Evolutionary conservation across 139 green algal genomes (phyloP).

Genomic region (Protoeuglena noctilucae): DNA sequence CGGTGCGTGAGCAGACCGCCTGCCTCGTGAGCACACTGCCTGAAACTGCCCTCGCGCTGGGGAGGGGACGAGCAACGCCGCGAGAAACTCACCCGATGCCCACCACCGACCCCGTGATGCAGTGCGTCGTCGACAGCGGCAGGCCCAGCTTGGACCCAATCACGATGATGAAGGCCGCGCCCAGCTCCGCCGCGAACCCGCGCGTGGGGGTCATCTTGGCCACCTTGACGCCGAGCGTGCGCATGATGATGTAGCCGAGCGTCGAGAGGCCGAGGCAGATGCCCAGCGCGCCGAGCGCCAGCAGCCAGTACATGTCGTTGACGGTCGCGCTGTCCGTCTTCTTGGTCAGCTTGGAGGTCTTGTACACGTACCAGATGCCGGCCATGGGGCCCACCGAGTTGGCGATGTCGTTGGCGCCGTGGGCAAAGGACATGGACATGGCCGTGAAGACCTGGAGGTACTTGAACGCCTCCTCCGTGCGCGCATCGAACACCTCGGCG

Average conservation of each 20-base stretch:
- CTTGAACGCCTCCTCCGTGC: constrained; percentile 48
- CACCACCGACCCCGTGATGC: constrained; percentile 30
- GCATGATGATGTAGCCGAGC: constrained; percentile 43
- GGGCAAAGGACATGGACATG: constrained; percentile 60
- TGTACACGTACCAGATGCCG: constrained; percentile 39
- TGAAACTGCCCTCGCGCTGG: too few relatives aligned
- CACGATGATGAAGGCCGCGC: constrained; percentile 30
- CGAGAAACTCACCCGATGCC: too few relatives aligned
- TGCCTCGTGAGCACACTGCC: too few relatives aligned
- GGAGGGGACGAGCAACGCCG: too few relatives aligned
- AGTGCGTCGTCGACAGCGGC: constrained; percentile 56
- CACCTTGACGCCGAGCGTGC: constrained; percentile 31
- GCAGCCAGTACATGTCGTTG: constrained; percentile 40
- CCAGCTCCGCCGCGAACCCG: constrained; percentile 47
- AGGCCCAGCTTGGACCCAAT: constrained; percentile 42
- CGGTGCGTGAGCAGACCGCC: too few relatives aligned
- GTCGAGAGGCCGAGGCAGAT: constrained; percentile 58
- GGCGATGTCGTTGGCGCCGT: constrained; percentile 70
- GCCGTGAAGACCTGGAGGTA: constrained; percentile 76
- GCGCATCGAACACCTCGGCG: constrained; percentile 49
- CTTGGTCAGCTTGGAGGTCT: constrained; percentile 8
- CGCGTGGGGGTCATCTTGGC: constrained; percentile 32
- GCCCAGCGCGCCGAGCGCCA: constrained; percentile 44
- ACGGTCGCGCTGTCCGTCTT: constrained; percentile 5
- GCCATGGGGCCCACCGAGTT: constrained; percentile 56